Conservation (phyloP, 2,329 filamentous ascomycete genomes). For the Neofusicoccum laricinum region DNA sequence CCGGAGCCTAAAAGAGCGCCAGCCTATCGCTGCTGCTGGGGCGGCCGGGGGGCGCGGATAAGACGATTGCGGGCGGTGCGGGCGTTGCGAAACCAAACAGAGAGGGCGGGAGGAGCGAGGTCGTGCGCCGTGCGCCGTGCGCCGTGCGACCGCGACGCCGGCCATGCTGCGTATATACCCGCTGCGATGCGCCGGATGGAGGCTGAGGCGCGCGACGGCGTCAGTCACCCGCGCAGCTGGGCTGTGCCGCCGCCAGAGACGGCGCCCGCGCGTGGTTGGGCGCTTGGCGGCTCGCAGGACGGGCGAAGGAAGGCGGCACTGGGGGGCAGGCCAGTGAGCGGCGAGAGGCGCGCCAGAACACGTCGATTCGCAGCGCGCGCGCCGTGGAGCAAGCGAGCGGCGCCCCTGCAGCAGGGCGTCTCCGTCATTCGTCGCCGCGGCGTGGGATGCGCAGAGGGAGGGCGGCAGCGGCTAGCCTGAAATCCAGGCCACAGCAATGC, state of each 20-base stretch:
- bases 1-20: neutral
- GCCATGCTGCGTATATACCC: neutral
- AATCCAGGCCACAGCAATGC: slow-evolving; percentile 4
- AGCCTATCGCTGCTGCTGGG: slow-evolving; percentile 1
- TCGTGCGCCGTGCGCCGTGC: slow-evolving; percentile 7
- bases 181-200: neutral
- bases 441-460: neutral
- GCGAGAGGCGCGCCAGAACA: neutral
- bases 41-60: neutral
- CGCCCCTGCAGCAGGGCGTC: slow-evolving; percentile 6
- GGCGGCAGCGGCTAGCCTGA: slow-evolving; percentile 9
- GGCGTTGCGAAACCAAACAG: neutral
- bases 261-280: slow-evolving; percentile 7
- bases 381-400: slow-evolving; percentile 11
- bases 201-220: neutral
- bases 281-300: slow-evolving; percentile 11
- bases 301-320: slow-evolving; percentile 10
- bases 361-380: slow-evolving; percentile 1
- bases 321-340: slow-evolving; percentile 8
- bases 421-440: slow-evolving; percentile 3
- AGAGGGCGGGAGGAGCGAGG: neutral
- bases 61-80: neutral
- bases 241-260: neutral
- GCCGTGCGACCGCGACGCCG: slow-evolving; percentile 7
- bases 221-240: neutral